Evolutionary conservation across 495 filamentous ascomycete species (phyloP).

Genomic region (Annulohypoxylon nitens): DNA sequence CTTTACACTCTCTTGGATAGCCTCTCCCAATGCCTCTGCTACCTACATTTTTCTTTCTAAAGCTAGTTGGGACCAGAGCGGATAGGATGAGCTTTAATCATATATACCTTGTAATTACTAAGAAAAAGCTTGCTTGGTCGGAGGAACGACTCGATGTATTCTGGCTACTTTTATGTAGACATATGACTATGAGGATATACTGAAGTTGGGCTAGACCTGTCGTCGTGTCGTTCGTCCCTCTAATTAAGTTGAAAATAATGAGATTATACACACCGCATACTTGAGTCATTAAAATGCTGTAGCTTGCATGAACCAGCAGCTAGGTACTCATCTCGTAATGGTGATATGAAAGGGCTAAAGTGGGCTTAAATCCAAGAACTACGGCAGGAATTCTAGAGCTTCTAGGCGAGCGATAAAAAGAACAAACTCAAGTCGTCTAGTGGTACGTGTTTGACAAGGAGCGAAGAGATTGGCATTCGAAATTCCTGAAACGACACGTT

Average conservation of each 20-base stretch:
- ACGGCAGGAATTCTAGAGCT: constrained; percentile 5
- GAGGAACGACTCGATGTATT: not conserved
- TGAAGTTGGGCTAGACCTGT: not conserved
- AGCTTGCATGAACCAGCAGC: not conserved
- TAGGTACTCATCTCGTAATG: not conserved
- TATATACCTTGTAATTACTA: not conserved
- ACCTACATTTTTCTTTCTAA: not conserved
- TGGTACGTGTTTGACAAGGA: constrained; percentile 17
- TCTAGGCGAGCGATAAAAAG: not conserved
- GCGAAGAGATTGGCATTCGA: constrained; percentile 37
- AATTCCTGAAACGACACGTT: constrained; percentile 32
- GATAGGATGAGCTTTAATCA: not conserved
- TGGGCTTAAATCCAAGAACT: not conserved
- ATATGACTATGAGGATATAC: not conserved
- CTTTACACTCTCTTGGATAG: not conserved
- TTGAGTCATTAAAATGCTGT: not conserved
- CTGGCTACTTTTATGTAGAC: not conserved
- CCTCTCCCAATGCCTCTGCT: not conserved
- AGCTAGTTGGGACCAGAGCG: not conserved
- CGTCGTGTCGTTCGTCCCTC: not conserved
- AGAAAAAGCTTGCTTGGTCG: not conserved
- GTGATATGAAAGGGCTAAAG: not conserved
- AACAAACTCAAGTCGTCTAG: not conserved
- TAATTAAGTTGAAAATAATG: not conserved
- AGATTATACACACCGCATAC: not conserved